Conservation (phyloP, 2,329 filamentous ascomycete species). For the Sporothrix phasma region DNA sequence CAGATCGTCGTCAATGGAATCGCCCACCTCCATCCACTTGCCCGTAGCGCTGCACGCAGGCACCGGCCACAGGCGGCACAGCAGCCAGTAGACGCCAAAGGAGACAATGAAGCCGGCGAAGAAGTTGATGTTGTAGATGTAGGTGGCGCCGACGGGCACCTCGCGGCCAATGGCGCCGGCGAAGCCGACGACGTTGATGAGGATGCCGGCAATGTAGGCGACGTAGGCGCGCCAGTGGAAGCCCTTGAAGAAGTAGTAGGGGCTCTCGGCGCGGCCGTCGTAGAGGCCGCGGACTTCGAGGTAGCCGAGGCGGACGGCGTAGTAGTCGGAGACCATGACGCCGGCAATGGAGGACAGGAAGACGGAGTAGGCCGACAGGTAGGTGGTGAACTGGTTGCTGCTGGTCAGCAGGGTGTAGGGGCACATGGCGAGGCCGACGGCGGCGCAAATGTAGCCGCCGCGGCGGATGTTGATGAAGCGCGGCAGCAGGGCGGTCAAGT, state of each 20-base stretch:
- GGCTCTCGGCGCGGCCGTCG: constrained; percentile 53
- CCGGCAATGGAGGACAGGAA: constrained; percentile 90
- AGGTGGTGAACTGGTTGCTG: constrained; percentile 80
- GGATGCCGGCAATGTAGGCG: constrained; percentile 72
- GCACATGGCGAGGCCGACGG: constrained; percentile 73
- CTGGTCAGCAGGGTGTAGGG: constrained; percentile 69
- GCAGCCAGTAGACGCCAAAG: constrained; percentile 52
- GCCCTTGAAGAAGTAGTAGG: constrained; percentile 66
- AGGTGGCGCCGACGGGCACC: constrained; percentile 69
- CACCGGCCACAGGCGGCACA: constrained; percentile 62
- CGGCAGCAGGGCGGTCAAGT: constrained; percentile 70
- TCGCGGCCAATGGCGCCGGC: constrained; percentile 62
- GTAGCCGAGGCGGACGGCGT: constrained; percentile 72
- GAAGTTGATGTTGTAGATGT: constrained; percentile 87
- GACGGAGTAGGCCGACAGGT: constrained; percentile 83
- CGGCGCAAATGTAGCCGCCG: constrained; percentile 75
- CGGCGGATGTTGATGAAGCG: constrained; percentile 77
- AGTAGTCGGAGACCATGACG: constrained; percentile 86
- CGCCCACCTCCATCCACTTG: constrained; percentile 67
- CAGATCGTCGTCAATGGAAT: constrained; percentile 49
- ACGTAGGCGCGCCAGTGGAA: constrained; percentile 76
- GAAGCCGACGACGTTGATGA: constrained; percentile 89
- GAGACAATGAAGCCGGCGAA: constrained; percentile 74
- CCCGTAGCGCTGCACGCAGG: constrained; percentile 55
- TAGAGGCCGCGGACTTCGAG: constrained; percentile 72